Percentiles rank a stretch among this genome's conserved stretches.
These are phyloP conservation scores for Neonothopanus nambi DNA, from an alignment of 1,284 basidiomycete genomes.

Conservation along the genomic window DNA sequence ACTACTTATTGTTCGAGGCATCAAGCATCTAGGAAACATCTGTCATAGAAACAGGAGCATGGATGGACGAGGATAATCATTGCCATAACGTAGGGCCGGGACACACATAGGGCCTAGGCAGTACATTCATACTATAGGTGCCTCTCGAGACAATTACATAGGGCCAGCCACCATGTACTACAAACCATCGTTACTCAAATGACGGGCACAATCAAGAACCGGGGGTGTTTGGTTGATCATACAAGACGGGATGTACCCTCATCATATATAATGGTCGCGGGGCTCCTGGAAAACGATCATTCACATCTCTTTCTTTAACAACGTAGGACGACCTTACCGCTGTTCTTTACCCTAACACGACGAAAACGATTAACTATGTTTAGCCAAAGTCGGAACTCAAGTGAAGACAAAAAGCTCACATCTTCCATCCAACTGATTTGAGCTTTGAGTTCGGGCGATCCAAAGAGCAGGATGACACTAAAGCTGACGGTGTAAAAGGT, in stretches of 20 bases:
- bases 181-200: not conserved
- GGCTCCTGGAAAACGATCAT: conserved; percentile 4
- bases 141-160: not conserved
- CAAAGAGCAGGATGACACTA: conserved; percentile 43
- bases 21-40: too few species aligned
- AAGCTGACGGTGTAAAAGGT: conserved; percentile 36
- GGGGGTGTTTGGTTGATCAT: not conserved
- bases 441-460: conserved; percentile 46
- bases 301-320: too few species aligned
- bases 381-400: not conserved
- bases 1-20: too few species aligned
- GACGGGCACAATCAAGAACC: not conserved
- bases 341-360: not conserved
- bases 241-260: not conserved
- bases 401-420: conserved; percentile 27
- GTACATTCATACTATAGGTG: too few species aligned
- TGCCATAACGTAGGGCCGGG: too few species aligned
- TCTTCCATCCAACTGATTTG: conserved; percentile 45
- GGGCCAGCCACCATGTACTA: not conserved
- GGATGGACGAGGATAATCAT: too few species aligned
- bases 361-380: not conserved
- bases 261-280: conserved; percentile 9
- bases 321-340: not conserved
- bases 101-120: too few species aligned
- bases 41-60: too few species aligned